A percentile compares a stretch with the other conserved stretches of the same genome.
phyloP scores from a whole-genome alignment of 2,329 filamentous ascomycete genomes.

The Ceratocystis eucalypticola region DNA sequence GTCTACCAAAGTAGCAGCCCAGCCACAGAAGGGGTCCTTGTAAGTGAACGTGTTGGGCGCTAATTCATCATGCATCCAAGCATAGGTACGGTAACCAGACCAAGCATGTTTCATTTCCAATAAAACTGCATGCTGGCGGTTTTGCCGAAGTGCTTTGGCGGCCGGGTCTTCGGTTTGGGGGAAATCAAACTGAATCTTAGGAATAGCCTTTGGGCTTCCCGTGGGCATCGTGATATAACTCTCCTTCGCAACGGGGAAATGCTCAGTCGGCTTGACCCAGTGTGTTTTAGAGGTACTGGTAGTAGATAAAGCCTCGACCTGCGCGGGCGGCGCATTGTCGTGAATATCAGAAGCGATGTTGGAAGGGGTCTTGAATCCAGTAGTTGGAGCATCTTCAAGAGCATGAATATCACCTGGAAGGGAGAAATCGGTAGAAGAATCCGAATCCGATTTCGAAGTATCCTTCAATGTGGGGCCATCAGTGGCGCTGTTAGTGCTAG shows the following conservation, averaged over 20 bases:
- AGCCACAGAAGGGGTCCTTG: constrained; percentile 77
- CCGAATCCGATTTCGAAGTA: not conserved
- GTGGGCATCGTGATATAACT: constrained; percentile 65
- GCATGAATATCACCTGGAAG: constrained; percentile 6
- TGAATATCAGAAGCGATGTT: constrained; percentile 3
- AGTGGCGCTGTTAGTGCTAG: not conserved
- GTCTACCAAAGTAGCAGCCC: constrained; percentile 80
- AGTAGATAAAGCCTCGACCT: not conserved
- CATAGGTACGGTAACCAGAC: constrained; percentile 64
- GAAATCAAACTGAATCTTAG: constrained; percentile 64
- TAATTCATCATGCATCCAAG: constrained; percentile 80
- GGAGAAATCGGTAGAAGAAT: constrained; percentile 10
- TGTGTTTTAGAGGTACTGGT: constrained; percentile 33
- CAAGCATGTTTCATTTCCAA: constrained; percentile 66
- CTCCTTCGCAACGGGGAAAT: constrained; percentile 60
- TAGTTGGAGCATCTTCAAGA: not conserved
- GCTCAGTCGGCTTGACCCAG: constrained; percentile 62
- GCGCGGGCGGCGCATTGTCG: not conserved
- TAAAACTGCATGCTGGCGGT: constrained; percentile 54
- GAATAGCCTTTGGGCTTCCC: constrained; percentile 54
- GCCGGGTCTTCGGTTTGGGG: constrained; percentile 43
- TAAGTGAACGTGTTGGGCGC: constrained; percentile 53
- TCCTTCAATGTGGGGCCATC: constrained; percentile 12
- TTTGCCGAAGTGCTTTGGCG: constrained; percentile 47
- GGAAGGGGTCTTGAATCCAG: not conserved